phyloP scores from a whole-genome alignment of 2,329 filamentous ascomycete species.

The Phyllachora maydis region DNA sequence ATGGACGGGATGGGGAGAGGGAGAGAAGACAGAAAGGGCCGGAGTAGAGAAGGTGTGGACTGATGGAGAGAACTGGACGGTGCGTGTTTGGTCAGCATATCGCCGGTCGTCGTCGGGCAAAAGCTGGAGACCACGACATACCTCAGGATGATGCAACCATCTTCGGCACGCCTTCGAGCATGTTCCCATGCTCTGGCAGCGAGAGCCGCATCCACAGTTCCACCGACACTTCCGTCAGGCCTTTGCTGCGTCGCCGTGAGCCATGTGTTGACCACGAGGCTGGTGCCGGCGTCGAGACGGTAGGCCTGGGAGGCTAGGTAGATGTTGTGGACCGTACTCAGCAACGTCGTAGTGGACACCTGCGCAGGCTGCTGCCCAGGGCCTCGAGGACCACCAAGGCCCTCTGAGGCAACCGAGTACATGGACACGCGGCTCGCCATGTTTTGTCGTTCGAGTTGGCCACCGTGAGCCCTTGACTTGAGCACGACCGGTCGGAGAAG shows the following conservation, averaged over 20 bases:
- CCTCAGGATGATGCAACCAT: conserved; percentile 82
- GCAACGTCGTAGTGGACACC: conserved; percentile 77
- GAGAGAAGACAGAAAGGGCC: conserved; percentile 61
- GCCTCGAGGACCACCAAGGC: conserved; percentile 32
- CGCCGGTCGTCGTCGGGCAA: not conserved
- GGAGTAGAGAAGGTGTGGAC: conserved; percentile 67
- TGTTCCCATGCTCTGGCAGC: conserved; percentile 87
- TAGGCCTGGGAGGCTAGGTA: conserved; percentile 73
- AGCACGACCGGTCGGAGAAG: no score
- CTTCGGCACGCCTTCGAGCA: conserved; percentile 79
- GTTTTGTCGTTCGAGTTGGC: no score
- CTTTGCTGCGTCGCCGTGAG: conserved; percentile 56
- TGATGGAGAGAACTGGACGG: conserved; percentile 58
- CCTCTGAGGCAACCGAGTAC: conserved; percentile 47
- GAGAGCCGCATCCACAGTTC: conserved; percentile 62
- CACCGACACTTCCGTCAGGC: conserved; percentile 47
- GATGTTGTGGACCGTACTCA: conserved; percentile 80
- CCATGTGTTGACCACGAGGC: conserved; percentile 90
- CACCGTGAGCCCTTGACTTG: no score
- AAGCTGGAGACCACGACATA: conserved; percentile 28
- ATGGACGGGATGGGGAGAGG: conserved; percentile 60
- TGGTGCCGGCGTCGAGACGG: conserved; percentile 71
- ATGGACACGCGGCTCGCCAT: conserved; percentile 49
- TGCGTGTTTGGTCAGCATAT: conserved; percentile 4
- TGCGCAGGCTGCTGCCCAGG: conserved; percentile 52